Percentiles rank a stretch among this genome's conserved stretches.
Evolutionary conservation across 805 yeast genomes (phyloP).

Genomic region (Wickerhamomyces tratensis): DNA sequence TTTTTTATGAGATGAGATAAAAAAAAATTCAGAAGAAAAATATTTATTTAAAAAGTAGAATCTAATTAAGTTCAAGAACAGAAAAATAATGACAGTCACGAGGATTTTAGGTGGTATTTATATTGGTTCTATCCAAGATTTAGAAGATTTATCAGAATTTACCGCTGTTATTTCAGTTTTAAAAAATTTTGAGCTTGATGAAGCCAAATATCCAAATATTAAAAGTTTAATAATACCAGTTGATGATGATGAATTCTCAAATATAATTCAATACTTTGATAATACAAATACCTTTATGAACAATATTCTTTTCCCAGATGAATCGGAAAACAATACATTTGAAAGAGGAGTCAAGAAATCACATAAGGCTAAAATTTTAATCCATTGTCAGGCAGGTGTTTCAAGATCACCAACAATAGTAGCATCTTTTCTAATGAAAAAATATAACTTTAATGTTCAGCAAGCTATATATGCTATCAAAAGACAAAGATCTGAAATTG

Average conservation of each 20-base stretch:
- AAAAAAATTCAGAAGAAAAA: too few relatives aligned
- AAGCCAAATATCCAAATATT: constrained; percentile 30
- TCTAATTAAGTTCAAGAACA: too few relatives aligned
- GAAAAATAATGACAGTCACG: constrained; percentile 9
- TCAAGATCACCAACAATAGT: constrained; percentile 83
- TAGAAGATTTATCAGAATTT: constrained; percentile 13
- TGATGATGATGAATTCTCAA: constrained; percentile 61
- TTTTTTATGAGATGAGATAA: too few relatives aligned
- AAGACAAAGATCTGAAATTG: constrained; percentile 46
- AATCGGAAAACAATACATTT: constrained; percentile 19
- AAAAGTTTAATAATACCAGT: constrained; percentile 48
- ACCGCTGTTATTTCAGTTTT: constrained; percentile 51
- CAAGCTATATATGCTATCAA: constrained; percentile 72
- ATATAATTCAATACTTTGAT: constrained; percentile 55
- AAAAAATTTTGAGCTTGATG: constrained; percentile 45
- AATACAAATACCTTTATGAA: constrained; percentile 60
- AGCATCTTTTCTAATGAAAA: constrained; percentile 81
- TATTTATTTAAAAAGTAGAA: too few relatives aligned
- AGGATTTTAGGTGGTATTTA: constrained; percentile 67
- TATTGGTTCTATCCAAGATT: constrained; percentile 62
- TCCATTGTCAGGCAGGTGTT: constrained; percentile 88
- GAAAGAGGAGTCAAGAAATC: constrained; percentile 15
- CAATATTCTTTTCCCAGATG: constrained; percentile 41
- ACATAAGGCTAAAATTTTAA: constrained; percentile 38
- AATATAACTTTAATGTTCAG: constrained; percentile 45